phyloP scores from a whole-genome alignment of 2,329 filamentous ascomycete genomes.

The Phyllosticta citrichinensis region DNA sequence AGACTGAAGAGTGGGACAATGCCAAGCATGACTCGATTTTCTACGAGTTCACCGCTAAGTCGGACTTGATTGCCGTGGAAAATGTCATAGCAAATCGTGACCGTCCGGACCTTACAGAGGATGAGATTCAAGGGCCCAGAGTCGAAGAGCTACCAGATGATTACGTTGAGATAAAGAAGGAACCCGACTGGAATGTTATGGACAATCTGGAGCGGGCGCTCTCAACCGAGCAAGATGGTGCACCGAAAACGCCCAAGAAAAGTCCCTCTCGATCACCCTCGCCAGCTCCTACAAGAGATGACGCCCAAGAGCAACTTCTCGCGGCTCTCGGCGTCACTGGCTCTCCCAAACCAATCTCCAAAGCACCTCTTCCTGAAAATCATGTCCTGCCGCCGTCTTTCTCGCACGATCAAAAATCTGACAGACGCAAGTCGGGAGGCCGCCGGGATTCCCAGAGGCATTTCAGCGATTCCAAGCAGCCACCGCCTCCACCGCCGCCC shows the following conservation, averaged over 20 bases:
- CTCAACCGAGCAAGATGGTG: slow-evolving; percentile 13
- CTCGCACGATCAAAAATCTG: background rate
- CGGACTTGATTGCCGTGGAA: slow-evolving; percentile 32
- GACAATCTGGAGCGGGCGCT: slow-evolving; percentile 31
- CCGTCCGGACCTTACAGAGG: slow-evolving; percentile 23
- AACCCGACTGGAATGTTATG: slow-evolving; percentile 28
- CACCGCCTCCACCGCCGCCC: background rate
- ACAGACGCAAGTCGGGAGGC: background rate
- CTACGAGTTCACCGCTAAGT: slow-evolving; percentile 32
- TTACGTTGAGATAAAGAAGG: slow-evolving; percentile 17
- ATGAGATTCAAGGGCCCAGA: slow-evolving; percentile 17
- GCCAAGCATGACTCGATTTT: slow-evolving; percentile 43
- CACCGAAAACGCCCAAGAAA: background rate
- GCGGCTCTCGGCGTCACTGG: slow-evolving; percentile 28
- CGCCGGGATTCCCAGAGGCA: background rate
- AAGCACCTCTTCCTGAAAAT: background rate
- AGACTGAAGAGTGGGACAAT: slow-evolving; percentile 41
- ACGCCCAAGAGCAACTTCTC: slow-evolving; percentile 28
- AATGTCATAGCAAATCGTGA: slow-evolving; percentile 34
- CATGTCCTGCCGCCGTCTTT: background rate
- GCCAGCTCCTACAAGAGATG: slow-evolving; percentile 9
- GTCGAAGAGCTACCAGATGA: slow-evolving; percentile 18
- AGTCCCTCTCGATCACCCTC: slow-evolving; percentile 2
- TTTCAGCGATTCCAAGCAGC: background rate
- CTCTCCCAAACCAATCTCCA: slow-evolving; percentile 22